Conservation (phyloP, 192 early-diverging fungal genomes). For the Physocladia obscura region DNA sequence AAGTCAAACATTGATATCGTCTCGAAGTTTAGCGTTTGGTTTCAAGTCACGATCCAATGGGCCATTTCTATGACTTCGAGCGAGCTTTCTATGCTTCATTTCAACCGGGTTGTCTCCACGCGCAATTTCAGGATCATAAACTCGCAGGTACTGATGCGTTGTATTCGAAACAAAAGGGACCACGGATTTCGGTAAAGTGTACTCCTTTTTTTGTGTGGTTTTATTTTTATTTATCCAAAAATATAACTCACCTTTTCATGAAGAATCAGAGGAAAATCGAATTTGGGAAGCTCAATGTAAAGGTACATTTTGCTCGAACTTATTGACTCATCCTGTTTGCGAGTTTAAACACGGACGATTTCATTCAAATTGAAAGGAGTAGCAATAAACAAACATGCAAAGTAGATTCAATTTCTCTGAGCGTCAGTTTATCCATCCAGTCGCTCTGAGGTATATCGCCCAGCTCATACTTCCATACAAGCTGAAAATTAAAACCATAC, state of each 20-base stretch:
- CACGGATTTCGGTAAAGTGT: conserved; percentile 38
- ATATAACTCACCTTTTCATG: conserved; percentile 66
- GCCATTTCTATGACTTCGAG: conserved; percentile 85
- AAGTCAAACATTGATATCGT: conserved; percentile 83
- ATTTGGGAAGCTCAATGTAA: conserved; percentile 88
- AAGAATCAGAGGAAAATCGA: conserved; percentile 95
- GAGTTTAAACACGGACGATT: background rate
- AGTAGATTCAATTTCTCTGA: conserved; percentile 84
- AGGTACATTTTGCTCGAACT: conserved; percentile 67
- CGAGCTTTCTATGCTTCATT: conserved; percentile 86
- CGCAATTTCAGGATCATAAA: conserved; percentile 78
- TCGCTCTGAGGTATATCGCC: conserved; percentile 83
- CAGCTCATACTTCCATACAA: conserved; percentile 79
- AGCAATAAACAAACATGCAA: conserved; percentile 59
- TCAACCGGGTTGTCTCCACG: conserved; percentile 91
- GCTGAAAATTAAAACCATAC: conserved; percentile 21
- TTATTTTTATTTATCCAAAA: background rate
- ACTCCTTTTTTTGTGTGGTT: conserved; percentile 49
- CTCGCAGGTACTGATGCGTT: conserved; percentile 9
- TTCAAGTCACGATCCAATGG: conserved; percentile 92
- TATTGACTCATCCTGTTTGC: conserved; percentile 19
- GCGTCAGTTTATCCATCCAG: conserved; percentile 90
- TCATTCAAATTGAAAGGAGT: background rate
- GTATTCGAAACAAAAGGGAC: conserved; percentile 16
- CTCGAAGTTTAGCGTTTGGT: conserved; percentile 92